phyloP scores from a whole-genome alignment of 768 basidiomycete species.

The Paxillus ammoniavirescens region DNA sequence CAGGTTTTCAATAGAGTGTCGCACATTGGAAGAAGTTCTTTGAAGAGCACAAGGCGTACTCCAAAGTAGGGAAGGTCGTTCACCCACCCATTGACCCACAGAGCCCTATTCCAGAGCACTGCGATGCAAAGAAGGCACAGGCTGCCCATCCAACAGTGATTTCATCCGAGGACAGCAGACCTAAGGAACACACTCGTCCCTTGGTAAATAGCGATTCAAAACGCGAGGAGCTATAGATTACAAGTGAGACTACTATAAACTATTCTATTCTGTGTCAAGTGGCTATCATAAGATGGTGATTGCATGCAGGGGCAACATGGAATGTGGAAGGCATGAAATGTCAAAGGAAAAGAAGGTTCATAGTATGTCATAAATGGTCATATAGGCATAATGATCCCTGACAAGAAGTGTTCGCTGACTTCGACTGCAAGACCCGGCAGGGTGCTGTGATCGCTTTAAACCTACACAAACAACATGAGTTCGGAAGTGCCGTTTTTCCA shows the following conservation, averaged over 20 bases:
- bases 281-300: conserved; percentile 19
- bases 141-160: conserved; percentile 26
- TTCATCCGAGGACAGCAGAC: conserved; percentile 29
- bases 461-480: conserved; percentile 26
- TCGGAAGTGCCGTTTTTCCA: conserved; percentile 7
- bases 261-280: neutral
- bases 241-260: conserved; percentile 8
- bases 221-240: conserved; percentile 33
- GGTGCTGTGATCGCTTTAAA: conserved; percentile 22
- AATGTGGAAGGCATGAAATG: conserved; percentile 2
- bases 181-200: conserved; percentile 19
- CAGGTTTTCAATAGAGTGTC: conserved; percentile 51
- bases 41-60: conserved; percentile 74
- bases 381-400: conserved; percentile 21
- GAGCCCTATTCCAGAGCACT: conserved; percentile 72
- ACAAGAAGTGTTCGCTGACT: neutral
- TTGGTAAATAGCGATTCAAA: conserved; percentile 8
- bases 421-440: neutral
- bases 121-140: conserved; percentile 59
- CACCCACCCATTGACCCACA: conserved; percentile 76
- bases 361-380: conserved; percentile 27
- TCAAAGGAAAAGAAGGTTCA: conserved; percentile 3
- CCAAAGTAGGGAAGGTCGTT: conserved; percentile 70
- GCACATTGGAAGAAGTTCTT: conserved; percentile 93
- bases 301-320: conserved; percentile 25